A percentile compares a stretch with the other conserved stretches of the same genome.
Evolutionary conservation across 345 rosid species (phyloP).

Genomic region (Corchorus olitorius): DNA sequence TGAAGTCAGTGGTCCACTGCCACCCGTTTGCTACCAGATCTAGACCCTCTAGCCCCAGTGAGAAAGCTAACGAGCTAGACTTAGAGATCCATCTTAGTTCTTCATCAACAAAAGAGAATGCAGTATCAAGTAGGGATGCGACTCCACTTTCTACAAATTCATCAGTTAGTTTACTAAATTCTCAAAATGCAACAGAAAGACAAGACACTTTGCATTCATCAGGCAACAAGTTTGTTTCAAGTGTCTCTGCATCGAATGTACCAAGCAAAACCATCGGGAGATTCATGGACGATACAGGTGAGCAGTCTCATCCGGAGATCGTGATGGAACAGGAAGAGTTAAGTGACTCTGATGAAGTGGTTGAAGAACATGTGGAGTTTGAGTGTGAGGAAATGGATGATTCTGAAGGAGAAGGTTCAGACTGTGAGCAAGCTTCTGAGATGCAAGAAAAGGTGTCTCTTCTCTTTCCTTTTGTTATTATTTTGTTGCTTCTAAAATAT

Average conservation of each 20-base stretch:
- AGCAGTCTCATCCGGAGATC: slow-evolving; percentile 72
- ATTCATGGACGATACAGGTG: slow-evolving; percentile 46
- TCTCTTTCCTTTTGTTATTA: slow-evolving; percentile 4
- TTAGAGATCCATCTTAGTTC: slow-evolving; percentile 78
- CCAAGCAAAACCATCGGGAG: slow-evolving; percentile 31
- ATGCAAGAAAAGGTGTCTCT: slow-evolving; percentile 51
- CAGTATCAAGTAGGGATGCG: slow-evolving; percentile 33
- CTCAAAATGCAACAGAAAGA: slow-evolving; percentile 30
- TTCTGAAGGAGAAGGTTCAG: slow-evolving; percentile 83
- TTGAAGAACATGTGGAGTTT: slow-evolving; percentile 91
- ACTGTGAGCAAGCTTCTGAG: slow-evolving; percentile 41
- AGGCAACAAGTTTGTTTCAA: slow-evolving; percentile 32
- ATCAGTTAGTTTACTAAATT: slow-evolving; percentile 12
- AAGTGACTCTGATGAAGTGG: slow-evolving; percentile 93
- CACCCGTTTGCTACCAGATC: slow-evolving; percentile 31
- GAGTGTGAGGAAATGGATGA: slow-evolving; percentile 99
- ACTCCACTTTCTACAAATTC: slow-evolving; percentile 28
- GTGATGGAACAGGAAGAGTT: slow-evolving; percentile 99
- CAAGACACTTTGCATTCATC: slow-evolving; percentile 27
- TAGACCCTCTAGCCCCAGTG: slow-evolving; percentile 36
- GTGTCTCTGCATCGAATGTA: slow-evolving; percentile 29
- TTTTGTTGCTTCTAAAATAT: slow-evolving; percentile 21
- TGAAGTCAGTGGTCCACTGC: slow-evolving; percentile 32
- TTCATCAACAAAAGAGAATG: slow-evolving; percentile 42
- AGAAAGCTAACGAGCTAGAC: slow-evolving; percentile 56